Evolutionary conservation across 2,329 filamentous ascomycete species (phyloP).

Genomic region (Gaeumannomyces tritici): DNA sequence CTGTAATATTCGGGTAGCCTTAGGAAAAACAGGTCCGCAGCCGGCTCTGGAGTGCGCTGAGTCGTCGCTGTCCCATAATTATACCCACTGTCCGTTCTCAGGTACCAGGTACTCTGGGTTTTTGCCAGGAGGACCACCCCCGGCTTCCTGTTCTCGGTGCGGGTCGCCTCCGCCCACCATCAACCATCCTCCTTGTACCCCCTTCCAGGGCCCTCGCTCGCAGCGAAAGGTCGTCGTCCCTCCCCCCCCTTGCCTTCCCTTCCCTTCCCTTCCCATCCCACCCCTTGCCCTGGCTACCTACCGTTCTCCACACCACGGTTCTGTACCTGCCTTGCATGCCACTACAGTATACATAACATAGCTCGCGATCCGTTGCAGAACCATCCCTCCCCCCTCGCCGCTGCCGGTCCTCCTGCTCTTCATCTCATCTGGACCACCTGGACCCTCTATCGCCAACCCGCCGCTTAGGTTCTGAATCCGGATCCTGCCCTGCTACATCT

Average conservation of each 20-base stretch:
- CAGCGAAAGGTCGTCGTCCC: constrained; percentile 9
- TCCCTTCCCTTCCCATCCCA: too few relatives aligned
- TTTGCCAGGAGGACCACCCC: neutral
- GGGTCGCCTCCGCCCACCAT: neutral
- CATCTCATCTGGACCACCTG: neutral
- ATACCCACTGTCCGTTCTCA: constrained; percentile 28
- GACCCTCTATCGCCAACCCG: constrained; percentile 1
- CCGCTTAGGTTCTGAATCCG: constrained; percentile 23
- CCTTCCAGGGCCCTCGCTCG: neutral
- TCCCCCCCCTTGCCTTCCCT: constrained; percentile 8
- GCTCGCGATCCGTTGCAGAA: neutral
- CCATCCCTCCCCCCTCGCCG: neutral
- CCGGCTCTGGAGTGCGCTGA: constrained; percentile 15
- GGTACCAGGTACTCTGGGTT: constrained; percentile 25
- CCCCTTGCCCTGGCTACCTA: too few relatives aligned
- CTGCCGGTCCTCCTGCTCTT: neutral
- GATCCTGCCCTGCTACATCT: constrained; percentile 35
- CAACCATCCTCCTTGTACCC: constrained; percentile 9
- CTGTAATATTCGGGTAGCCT: neutral
- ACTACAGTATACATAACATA: constrained; percentile 7
- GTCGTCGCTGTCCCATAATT: constrained; percentile 11
- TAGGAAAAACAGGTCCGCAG: neutral
- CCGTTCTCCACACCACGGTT: neutral
- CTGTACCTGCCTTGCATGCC: neutral
- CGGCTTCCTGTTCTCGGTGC: neutral